phyloP scores from a whole-genome alignment of 2,329 filamentous ascomycete species.

The Fusarium pseudonygamai region DNA sequence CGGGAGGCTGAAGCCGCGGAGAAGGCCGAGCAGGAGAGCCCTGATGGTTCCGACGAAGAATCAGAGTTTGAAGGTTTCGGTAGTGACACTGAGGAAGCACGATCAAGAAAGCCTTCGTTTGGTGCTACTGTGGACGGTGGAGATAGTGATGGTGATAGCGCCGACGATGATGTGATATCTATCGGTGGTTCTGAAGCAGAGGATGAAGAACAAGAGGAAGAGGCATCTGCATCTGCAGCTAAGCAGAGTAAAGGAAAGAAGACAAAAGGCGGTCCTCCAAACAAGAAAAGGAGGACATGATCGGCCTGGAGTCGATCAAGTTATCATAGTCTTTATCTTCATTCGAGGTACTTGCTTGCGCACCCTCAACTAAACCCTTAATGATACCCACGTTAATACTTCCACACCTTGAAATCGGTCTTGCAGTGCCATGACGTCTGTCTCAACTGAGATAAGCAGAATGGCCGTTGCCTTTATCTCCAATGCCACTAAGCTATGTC shows the following conservation, averaged over 20 bases:
- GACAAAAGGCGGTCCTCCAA: conserved; percentile 31
- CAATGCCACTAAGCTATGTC: not conserved
- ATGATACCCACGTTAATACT: conserved; percentile 40
- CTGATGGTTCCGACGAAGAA: conserved; percentile 52
- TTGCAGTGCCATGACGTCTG: not conserved
- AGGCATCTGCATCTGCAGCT: conserved; percentile 4
- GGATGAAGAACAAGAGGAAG: conserved; percentile 39
- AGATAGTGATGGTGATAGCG: conserved; percentile 52
- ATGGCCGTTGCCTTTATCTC: not conserved
- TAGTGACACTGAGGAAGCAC: conserved; percentile 48
- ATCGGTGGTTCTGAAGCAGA: conserved; percentile 43
- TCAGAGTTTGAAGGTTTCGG: conserved; percentile 51
- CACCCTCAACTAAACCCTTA: conserved; percentile 26
- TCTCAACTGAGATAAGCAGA: not conserved
- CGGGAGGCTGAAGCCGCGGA: conserved; percentile 40
- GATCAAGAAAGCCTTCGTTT: conserved; percentile 46
- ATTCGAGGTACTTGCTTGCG: conserved; percentile 29
- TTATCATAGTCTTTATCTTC: conserved; percentile 25
- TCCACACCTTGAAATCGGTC: not conserved
- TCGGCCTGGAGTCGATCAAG: conserved; percentile 7
- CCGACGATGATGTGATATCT: conserved; percentile 51
- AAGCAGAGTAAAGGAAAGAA: conserved; percentile 34
- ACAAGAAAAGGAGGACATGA: conserved; percentile 43
- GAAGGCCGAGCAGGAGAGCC: conserved; percentile 46
- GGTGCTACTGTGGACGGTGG: conserved; percentile 46